phyloP scores from a whole-genome alignment of 1,139 yeast species.

The Yamadazyma diddensiae region DNA sequence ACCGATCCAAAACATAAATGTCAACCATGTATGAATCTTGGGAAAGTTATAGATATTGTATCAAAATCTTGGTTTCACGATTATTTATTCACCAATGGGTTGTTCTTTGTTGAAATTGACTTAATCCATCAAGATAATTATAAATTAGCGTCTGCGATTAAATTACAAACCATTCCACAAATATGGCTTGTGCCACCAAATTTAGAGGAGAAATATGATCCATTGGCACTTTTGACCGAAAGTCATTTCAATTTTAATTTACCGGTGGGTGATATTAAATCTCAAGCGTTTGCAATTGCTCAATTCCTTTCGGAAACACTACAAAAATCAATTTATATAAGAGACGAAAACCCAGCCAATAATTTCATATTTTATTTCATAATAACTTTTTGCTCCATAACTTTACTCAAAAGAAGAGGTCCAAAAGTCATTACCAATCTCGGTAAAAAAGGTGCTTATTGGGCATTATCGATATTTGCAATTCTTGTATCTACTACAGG shows the following conservation, averaged over 20 bases:
- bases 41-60: slow-evolving; percentile 9
- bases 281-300: slow-evolving; percentile 49
- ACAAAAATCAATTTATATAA: slow-evolving; percentile 39
- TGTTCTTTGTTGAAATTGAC: slow-evolving; percentile 53
- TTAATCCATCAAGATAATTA: slow-evolving; percentile 38
- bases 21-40: slow-evolving; percentile 20
- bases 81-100: slow-evolving; percentile 32
- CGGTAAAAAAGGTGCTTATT: slow-evolving; percentile 31
- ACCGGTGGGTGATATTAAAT: slow-evolving; percentile 23
- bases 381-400: slow-evolving; percentile 42
- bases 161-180: slow-evolving; percentile 55
- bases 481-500: slow-evolving; percentile 55
- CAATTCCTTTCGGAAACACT: slow-evolving; percentile 47
- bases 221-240: slow-evolving; percentile 26
- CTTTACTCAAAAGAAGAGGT: slow-evolving; percentile 49
- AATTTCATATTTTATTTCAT: slow-evolving; percentile 47
- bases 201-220: slow-evolving; percentile 18
- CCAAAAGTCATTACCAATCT: slow-evolving; percentile 32
- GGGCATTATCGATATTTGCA: slow-evolving; percentile 35
- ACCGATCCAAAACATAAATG: slow-evolving; percentile 35
- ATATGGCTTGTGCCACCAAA: slow-evolving; percentile 63
- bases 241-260: slow-evolving; percentile 31
- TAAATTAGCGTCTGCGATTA: slow-evolving; percentile 34
- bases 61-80: slow-evolving; percentile 44
- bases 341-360: slow-evolving; percentile 36